Base-by-base conservation (phyloP, 176 grass and related monocot species). In the Musa schizocarpa region DNA sequence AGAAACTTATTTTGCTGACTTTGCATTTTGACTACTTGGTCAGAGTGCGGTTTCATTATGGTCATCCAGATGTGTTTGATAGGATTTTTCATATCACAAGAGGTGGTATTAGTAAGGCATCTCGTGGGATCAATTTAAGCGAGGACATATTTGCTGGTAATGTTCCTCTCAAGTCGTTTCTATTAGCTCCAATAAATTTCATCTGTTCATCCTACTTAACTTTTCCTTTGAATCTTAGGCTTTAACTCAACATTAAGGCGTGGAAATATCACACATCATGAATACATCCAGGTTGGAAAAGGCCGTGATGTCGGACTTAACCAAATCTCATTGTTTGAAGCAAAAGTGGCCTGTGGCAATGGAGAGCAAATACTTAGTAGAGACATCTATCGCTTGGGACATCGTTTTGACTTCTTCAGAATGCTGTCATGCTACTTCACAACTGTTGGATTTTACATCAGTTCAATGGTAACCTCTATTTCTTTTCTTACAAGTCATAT, bases 91-190 rank as follows among this genome's bases (percentile, higher is more conserved):
- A 92, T 71, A 74, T 88, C n/a, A 92, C 89, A 59, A 92, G 89
- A 73, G 89, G 85, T 81, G 89, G 89, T 69, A 88, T 92, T 69
- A 92, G 89, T 75, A 92, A 92, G 49, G 80, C 89, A 50, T 92
- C 89, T 74, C 82, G 87, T n/a, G 83, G 79, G 80, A 88, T 92
- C 66, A 92, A 92, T 81, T 80, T 88, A 62, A 92, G 89, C 8
- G 85, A 88, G 74, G 89, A 92, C 68, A 92, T 92, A 63, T 92
- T 92, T 83, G 89, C 89, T 75, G 89, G 89, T 91, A 74, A 78
- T 63, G 50, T 73, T 77, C 76, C 52, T 65, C 71, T 13, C 54
- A 14, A 80, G 23, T 0, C 8, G 8, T 49, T 64, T 72, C 64
- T 43, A 25, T 81, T 81, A 74, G 34, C 70, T 72, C 53, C 65